Percentiles rank a stretch among this genome's conserved stretches.
These are phyloP conservation scores for Sporobolomyces phaffii DNA, from an alignment of 768 basidiomycete genomes.

Conservation along the genomic window DNA sequence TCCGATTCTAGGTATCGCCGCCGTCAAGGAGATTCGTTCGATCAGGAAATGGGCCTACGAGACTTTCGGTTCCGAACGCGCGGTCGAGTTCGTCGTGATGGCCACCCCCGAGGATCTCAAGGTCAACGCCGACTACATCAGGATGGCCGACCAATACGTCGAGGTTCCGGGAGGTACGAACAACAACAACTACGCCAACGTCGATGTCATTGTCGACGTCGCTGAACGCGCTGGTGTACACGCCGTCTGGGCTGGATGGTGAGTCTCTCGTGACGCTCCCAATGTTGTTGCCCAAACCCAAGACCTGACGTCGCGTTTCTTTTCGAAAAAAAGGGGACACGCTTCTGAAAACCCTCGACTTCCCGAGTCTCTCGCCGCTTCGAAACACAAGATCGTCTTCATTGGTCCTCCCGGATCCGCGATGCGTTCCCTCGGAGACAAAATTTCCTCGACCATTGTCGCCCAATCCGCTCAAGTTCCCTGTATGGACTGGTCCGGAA, in stretches of 20 bases:
- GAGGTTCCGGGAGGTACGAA: slow-evolving; percentile 97
- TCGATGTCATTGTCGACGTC: slow-evolving; percentile 96
- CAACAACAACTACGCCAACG: slow-evolving; percentile 99
- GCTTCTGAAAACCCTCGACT: slow-evolving; percentile 97
- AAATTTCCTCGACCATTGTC: slow-evolving; percentile 98
- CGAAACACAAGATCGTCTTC: slow-evolving; percentile 94
- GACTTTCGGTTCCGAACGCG: slow-evolving; percentile 91
- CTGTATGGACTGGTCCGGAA: slow-evolving; percentile 98
- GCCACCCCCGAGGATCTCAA: slow-evolving; percentile 74
- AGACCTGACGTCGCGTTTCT: too few relatives aligned
- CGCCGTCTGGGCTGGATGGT: slow-evolving; percentile 99
- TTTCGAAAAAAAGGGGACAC: slow-evolving; percentile 61
- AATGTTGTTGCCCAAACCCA: too few relatives aligned
- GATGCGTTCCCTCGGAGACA: slow-evolving; percentile 98
- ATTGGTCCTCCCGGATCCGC: slow-evolving; percentile 98
- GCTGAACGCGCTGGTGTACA: slow-evolving; percentile 96
- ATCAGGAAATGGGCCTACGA: slow-evolving; percentile 99
- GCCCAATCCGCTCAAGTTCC: slow-evolving; percentile 94
- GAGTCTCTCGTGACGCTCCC: slow-evolving; percentile 37
- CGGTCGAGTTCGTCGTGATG: slow-evolving; percentile 98
- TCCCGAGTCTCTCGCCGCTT: slow-evolving; percentile 84
- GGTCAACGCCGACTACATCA: slow-evolving; percentile 98
- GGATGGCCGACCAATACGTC: slow-evolving; percentile 98
- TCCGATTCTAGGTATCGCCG: slow-evolving; percentile 71
- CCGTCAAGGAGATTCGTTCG: slow-evolving; percentile 98